Evolutionary conservation across 257 asterid species (phyloP), one percentile per base, ranked within the genome.

Genomic region (Galeopsis tetrahit): DNA sequence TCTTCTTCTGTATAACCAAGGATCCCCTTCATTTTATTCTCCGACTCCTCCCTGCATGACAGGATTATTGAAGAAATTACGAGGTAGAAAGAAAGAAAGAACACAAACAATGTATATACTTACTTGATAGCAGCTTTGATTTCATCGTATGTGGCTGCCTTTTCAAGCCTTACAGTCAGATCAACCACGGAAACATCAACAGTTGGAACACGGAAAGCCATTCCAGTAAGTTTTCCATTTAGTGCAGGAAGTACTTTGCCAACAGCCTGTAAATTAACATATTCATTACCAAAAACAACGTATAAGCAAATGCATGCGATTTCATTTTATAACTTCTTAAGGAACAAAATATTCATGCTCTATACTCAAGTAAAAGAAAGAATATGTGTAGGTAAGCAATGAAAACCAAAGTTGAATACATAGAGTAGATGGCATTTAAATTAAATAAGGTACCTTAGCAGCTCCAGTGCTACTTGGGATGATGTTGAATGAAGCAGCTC

Each of bases 121-220:
- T 77, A 85, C 88, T 83, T 86, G 78, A 86, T 78, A 48, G 88
- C 88, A 28, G 85, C 88, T 68, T 86, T 83, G 46, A 86, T 83
- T 58, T 86, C 88, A 66, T 86, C 88, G 36, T 86, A 83, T 10
- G 85, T 53, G 68, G 90, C 90, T 7, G 83, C 68, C 77, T 83
- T 86, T 52, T 79, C 80, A 35, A 86, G 85, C 57, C 90, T 75
- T 8, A 53, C 86, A 7, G 90, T 86, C 2, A 86, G 79, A 66
- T 86, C 90, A 57, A 86, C 90, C 21, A 86, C 88, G 2, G 88
- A 86, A 32, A 86, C 90, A 75, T 86, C 85, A 44, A 79, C 80
- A 21, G 90, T 85, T 13, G 90, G 90, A 11, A 85, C 90, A 11
- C 90, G 90, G 82, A 86, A 86, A 36, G 90, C 83, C 90, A 86